phyloP scores from a whole-genome alignment of 192 early-diverging fungal species.

The Phycomyces nitens region DNA sequence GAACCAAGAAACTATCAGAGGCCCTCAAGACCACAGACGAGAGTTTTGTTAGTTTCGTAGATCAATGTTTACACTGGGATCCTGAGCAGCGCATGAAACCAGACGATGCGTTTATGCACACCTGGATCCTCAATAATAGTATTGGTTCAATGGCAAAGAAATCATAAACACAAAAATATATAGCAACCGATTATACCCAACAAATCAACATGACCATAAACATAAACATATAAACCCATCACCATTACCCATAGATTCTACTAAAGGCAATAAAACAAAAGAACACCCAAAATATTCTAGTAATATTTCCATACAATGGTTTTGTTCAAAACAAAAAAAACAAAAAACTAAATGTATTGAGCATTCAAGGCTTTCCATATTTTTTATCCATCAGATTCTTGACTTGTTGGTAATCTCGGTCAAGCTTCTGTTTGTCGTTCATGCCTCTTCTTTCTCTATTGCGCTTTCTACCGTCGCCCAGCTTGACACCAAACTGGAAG shows the following conservation, averaged over 20 bases:
- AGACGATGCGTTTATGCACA: constrained; percentile 78
- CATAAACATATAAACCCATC: too few species aligned
- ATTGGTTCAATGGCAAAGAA: too few species aligned
- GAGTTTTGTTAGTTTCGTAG: constrained; percentile 85
- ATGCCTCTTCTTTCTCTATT: constrained; percentile 42
- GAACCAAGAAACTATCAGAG: constrained; percentile 71
- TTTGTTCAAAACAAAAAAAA: too few species aligned
- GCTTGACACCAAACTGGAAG: constrained; percentile 74
- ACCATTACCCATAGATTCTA: too few species aligned
- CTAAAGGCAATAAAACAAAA: too few species aligned
- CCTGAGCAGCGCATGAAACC: constrained; percentile 86
- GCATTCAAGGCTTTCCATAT: constrained; percentile 28
- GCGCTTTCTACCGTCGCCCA: constrained; percentile 58
- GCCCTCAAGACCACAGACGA: constrained; percentile 74
- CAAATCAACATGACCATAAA: too few species aligned
- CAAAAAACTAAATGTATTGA: too few species aligned
- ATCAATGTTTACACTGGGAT: constrained; percentile 85
- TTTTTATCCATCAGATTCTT: constrained; percentile 47
- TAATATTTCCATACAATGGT: too few species aligned
- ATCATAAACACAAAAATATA: too few species aligned
- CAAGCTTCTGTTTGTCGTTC: constrained; percentile 45
- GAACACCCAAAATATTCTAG: too few species aligned
- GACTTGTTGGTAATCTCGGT: constrained; percentile 49
- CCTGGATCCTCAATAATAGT: constrained; percentile 54
- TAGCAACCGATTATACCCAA: too few species aligned